phyloP scores from a whole-genome alignment of 352 stramenopile species.

The Achlya hypogyna region DNA sequence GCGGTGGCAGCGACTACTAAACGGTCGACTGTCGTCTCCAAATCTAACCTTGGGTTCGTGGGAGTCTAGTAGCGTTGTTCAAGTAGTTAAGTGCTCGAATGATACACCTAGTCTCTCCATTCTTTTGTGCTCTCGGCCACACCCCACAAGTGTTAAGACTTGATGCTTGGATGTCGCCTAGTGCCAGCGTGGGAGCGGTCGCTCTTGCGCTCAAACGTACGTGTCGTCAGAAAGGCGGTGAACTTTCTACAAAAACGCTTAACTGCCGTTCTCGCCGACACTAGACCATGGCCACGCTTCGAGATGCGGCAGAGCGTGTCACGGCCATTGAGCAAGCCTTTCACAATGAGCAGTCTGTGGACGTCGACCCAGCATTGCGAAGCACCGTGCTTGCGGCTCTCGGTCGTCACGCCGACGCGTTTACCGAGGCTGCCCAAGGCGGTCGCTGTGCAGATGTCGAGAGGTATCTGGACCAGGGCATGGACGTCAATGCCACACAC shows the following conservation, averaged over 20 bases:
- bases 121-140: too few species aligned
- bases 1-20: conserved; percentile 76
- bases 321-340: not conserved
- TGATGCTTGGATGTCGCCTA: too few species aligned
- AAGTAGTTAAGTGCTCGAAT: too few species aligned
- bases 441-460: not conserved
- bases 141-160: too few species aligned
- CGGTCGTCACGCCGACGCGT: conserved; percentile 2
- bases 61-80: too few species aligned
- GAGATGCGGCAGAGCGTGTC: not conserved
- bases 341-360: not conserved
- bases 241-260: not conserved
- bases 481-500: conserved; percentile 8
- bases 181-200: too few species aligned
- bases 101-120: too few species aligned
- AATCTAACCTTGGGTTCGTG: not conserved
- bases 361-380: not conserved
- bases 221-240: not conserved
- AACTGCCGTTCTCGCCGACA: too few species aligned
- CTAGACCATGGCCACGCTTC: not conserved
- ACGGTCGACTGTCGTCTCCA: not conserved
- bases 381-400: not conserved
- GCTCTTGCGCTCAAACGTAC: too few species aligned
- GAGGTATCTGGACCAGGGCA: not conserved
- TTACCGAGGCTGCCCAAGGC: conserved; percentile 9